Conservation (phyloP, 176 grass and related monocot species). For the Poa annua region DNA sequence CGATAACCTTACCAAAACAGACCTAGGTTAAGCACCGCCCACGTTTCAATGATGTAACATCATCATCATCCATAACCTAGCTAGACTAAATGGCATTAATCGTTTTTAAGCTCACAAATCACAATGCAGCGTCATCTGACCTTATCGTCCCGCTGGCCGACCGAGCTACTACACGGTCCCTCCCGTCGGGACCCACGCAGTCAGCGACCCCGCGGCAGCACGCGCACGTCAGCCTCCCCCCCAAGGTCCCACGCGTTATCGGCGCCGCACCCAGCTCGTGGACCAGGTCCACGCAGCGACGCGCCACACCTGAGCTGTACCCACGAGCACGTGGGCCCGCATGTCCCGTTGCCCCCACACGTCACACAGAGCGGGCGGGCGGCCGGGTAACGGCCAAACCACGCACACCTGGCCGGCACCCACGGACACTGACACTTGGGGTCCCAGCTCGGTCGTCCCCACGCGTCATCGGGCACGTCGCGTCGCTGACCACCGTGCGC, state of each 20-base stretch:
- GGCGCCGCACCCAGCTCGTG: neutral
- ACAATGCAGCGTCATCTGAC: too few species aligned
- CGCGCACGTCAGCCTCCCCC: neutral
- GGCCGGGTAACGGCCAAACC: neutral
- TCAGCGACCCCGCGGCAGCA: neutral
- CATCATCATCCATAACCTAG: too few species aligned
- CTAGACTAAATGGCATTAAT: too few species aligned
- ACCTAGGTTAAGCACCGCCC: too few species aligned
- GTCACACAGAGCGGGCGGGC: neutral
- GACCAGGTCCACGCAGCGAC: conserved; percentile 18
- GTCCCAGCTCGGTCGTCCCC: accelerated
- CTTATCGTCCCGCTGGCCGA: too few species aligned
- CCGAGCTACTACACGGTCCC: too few species aligned
- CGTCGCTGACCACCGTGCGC: neutral
- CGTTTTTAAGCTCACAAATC: too few species aligned
- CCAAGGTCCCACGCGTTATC: conserved; percentile 7
- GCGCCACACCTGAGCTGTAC: neutral
- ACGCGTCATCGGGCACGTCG: neutral
- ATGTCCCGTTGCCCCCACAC: neutral
- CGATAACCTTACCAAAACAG: too few species aligned
- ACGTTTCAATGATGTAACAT: too few species aligned
- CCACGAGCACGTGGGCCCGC: neutral
- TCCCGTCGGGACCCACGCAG: neutral
- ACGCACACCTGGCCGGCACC: neutral
- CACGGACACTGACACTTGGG: neutral